Evolutionary conservation across 495 filamentous ascomycete species (phyloP), one percentile per base, ranked within the genome.

Genomic region (Pseudevernia furfuracea): DNA sequence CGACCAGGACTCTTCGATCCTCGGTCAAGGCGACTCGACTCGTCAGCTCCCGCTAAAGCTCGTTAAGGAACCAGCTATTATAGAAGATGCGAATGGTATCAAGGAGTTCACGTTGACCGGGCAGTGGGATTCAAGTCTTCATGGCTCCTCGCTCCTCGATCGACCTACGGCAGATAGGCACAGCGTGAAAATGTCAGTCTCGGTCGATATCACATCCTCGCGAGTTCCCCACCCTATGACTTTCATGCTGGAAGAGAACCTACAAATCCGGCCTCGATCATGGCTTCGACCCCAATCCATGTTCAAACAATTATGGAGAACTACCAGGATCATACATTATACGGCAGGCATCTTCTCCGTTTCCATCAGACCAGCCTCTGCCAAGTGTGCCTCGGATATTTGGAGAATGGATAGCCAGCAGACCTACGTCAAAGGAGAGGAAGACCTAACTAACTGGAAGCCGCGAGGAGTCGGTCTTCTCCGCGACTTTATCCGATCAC

Each of bases 381-480:
- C 93, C 48, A 96, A 96, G 74, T 84, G 90, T 36, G 94, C 89
- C 0, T 89, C 89, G 11, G 94, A 98, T 70, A 80, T 98, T 6
- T 98, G 94, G 94, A 84, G 94, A 59, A 96, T 98, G 91, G 93
- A 92, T 73, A 97, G 91, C 4, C 86, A 90, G 57, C 86, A 93
- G 67, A 89, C 93, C 71, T 97, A 96, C 69, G 88, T 97, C 67
- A 96, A 95, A 72, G 94, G 94, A 38, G 93, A 97, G 74, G 94
- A 98, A 73, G 80, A 84, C 25, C 79, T 98, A 19, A 83, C 76
- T 7, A 82, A 85, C 30, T 98, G 94, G 94, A 85, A 86, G 37
- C 94, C 94, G 14, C 84, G 95, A 34, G 91, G 93, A 60, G 87
- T 96, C 11, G 93, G 89, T 21, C 81, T 98, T 8, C 85, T 98